phyloP scores from a whole-genome alignment of 192 early-diverging fungal genomes.

The Oehlia diaphana region DNA sequence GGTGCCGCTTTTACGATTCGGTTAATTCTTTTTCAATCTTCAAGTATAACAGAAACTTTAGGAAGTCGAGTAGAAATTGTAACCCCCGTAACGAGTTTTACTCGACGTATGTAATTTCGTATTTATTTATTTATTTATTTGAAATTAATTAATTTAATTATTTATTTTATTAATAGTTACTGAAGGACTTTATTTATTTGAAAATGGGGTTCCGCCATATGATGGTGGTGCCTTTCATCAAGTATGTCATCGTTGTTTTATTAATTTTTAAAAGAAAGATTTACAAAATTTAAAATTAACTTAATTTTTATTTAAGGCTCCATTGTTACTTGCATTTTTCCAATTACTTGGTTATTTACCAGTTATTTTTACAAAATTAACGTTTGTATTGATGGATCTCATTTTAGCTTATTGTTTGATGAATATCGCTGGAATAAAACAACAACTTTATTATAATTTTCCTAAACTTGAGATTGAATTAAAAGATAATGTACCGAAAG shows the following conservation, averaged over 20 bases:
- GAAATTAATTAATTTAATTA: slow-evolving; percentile 1
- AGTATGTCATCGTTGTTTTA: slow-evolving; percentile 40
- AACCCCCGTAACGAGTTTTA: slow-evolving; percentile 88
- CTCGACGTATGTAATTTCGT: slow-evolving; percentile 58
- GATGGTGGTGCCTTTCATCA: slow-evolving; percentile 90
- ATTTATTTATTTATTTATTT: neutral
- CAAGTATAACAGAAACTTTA: slow-evolving; percentile 48
- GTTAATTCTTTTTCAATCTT: slow-evolving; percentile 47
- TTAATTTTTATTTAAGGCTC: slow-evolving; percentile 47
- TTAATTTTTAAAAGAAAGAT: neutral
- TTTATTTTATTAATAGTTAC: slow-evolving; percentile 47
- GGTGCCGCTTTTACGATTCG: slow-evolving; percentile 41
- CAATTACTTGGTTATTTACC: slow-evolving; percentile 58
- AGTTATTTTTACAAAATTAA: slow-evolving; percentile 43
- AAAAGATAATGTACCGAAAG: neutral
- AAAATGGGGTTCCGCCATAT: slow-evolving; percentile 76
- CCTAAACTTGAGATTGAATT: slow-evolving; percentile 22
- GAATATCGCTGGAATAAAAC: slow-evolving; percentile 46
- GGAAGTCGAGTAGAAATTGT: slow-evolving; percentile 69
- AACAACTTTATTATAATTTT: slow-evolving; percentile 23
- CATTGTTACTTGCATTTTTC: slow-evolving; percentile 76
- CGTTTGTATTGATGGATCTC: slow-evolving; percentile 69
- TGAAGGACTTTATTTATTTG: slow-evolving; percentile 82
- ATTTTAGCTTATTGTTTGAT: slow-evolving; percentile 60
- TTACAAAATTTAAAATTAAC: neutral